Evolutionary conservation across 148 eudicot species (phyloP).

Genomic region (Silene conica): DNA sequence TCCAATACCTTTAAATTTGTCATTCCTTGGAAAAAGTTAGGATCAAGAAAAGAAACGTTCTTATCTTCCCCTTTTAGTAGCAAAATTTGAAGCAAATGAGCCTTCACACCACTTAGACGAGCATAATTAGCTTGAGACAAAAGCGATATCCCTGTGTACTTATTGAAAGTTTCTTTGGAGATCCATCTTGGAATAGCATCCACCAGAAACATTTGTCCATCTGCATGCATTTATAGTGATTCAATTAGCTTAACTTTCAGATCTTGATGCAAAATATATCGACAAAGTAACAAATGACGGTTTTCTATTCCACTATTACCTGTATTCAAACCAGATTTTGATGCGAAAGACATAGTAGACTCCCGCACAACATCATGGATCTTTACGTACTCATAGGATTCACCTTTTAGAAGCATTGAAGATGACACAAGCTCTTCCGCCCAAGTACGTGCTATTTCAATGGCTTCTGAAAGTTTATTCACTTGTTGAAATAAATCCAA

Average conservation of each 20-base stretch:
- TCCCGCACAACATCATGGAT: neutral
- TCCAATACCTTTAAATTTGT: constrained; percentile 3
- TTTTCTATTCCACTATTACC: too few relatives aligned
- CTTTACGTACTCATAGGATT: neutral
- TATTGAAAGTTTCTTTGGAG: neutral
- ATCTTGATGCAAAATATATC: too few relatives aligned
- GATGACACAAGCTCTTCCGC: constrained; percentile 5
- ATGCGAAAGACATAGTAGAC: constrained; percentile 1
- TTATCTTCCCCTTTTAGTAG: neutral
- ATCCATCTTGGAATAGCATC: constrained; percentile 16
- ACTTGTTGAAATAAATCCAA: constrained; percentile 8
- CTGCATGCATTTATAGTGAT: neutral
- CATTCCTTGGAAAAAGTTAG: neutral
- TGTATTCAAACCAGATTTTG: neutral
- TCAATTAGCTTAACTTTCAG: neutral
- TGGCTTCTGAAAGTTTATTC: constrained; percentile 8
- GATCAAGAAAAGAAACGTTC: neutral
- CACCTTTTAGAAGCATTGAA: constrained; percentile 3
- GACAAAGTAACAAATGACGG: too few relatives aligned
- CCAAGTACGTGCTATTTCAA: constrained; percentile 7
- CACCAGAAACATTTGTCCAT: neutral
- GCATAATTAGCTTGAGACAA: neutral
- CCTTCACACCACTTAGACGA: neutral
- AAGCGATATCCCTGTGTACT: constrained; percentile 16
- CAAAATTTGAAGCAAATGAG: constrained; percentile 12